Percentiles rank a stretch among this genome's conserved stretches.
These are phyloP conservation scores for Candida mesenterica DNA, from an alignment of 1,139 yeast genomes.

Conservation along the genomic window DNA sequence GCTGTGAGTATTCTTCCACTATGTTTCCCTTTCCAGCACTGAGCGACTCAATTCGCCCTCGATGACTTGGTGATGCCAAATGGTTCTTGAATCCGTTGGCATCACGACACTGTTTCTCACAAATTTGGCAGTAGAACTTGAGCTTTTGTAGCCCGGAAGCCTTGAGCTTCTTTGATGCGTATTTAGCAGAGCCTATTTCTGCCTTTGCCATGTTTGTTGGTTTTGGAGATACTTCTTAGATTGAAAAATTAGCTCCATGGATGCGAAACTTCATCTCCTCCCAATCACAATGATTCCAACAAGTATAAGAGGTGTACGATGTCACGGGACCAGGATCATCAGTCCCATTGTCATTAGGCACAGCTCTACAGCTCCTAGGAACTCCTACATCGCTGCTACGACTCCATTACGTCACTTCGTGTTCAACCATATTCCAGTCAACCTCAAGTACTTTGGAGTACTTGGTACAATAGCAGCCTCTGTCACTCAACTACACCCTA, in stretches of 20 bases:
- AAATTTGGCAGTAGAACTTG: slow-evolving; percentile 85
- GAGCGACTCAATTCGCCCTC: slow-evolving; percentile 43
- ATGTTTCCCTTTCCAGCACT: slow-evolving; percentile 36
- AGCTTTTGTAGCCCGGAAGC: slow-evolving; percentile 84
- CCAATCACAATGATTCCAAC: too few relatives aligned
- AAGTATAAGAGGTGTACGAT: too few relatives aligned
- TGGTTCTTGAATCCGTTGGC: slow-evolving; percentile 94
- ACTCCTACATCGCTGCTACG: slow-evolving; percentile 28
- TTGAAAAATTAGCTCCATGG: background rate
- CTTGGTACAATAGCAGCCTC: slow-evolving; percentile 27
- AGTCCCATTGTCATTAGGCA: background rate
- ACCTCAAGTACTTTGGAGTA: slow-evolving; percentile 29
- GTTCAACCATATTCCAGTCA: slow-evolving; percentile 28
- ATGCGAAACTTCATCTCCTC: too few relatives aligned
- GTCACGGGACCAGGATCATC: too few relatives aligned
- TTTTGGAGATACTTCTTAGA: background rate
- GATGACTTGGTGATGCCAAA: slow-evolving; percentile 72
- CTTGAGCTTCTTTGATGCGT: slow-evolving; percentile 73
- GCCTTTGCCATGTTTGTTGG: slow-evolving; percentile 38
- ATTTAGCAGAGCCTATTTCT: slow-evolving; percentile 81
- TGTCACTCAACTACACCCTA: slow-evolving; percentile 39
- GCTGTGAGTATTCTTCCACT: slow-evolving; percentile 57
- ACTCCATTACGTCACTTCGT: slow-evolving; percentile 27
- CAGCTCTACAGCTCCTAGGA: slow-evolving; percentile 24
- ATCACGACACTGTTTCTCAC: slow-evolving; percentile 92